Conservation (phyloP, 495 filamentous ascomycete genomes). For the Xylaria palmicola region DNA sequence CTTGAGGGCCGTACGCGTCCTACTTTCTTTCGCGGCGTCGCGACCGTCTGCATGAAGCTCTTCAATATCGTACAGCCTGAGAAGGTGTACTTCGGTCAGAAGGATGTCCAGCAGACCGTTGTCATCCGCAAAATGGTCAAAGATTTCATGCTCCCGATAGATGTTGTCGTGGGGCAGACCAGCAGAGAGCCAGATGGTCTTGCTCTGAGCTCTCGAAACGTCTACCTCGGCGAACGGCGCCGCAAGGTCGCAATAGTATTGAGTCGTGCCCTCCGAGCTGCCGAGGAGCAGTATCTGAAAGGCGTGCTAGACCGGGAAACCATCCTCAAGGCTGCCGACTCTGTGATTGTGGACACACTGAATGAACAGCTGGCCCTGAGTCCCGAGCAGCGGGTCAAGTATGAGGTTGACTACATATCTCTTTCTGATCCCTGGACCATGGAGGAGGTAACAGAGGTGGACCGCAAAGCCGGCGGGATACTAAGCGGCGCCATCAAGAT, state of each 20-base stretch:
- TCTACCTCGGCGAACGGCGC: slow-evolving; percentile 79
- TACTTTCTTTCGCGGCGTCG: slow-evolving; percentile 94
- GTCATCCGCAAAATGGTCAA: slow-evolving; percentile 82
- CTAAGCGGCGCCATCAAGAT: slow-evolving; percentile 90
- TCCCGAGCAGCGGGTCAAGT: slow-evolving; percentile 62
- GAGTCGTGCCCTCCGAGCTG: slow-evolving; percentile 62
- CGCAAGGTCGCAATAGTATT: slow-evolving; percentile 71
- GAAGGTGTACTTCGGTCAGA: slow-evolving; percentile 94
- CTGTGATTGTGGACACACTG: slow-evolving; percentile 48
- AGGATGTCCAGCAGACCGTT: slow-evolving; percentile 95
- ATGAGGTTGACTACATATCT: slow-evolving; percentile 87
- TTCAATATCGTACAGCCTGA: slow-evolving; percentile 90
- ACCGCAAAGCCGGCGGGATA: slow-evolving; percentile 69
- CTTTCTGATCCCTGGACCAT: slow-evolving; percentile 79
- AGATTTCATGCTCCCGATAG: slow-evolving; percentile 81
- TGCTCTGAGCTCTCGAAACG: slow-evolving; percentile 92
- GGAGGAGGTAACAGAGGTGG: slow-evolving; percentile 68
- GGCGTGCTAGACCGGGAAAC: slow-evolving; percentile 59
- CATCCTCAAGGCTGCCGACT: slow-evolving; percentile 65
- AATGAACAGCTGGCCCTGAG: slow-evolving; percentile 62
- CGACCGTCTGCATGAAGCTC: slow-evolving; percentile 95
- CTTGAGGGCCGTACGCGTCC: slow-evolving; percentile 86
- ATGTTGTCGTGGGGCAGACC: slow-evolving; percentile 73
- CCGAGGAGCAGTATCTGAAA: slow-evolving; percentile 62
- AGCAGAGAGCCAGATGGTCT: slow-evolving; percentile 78